phyloP scores from a whole-genome alignment of 306 rosid species.

The Medicago ruthenica region DNA sequence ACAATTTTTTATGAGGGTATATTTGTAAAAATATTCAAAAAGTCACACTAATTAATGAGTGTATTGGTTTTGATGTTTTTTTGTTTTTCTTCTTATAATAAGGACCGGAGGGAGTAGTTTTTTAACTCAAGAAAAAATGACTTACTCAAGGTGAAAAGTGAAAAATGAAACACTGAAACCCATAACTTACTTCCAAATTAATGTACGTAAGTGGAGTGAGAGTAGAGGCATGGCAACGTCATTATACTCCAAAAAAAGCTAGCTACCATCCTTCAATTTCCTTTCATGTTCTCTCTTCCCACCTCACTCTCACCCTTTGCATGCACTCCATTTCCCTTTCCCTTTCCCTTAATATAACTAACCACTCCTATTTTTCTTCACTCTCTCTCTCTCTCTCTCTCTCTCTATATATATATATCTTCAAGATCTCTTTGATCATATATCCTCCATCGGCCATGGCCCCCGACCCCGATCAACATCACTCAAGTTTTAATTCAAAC shows the following conservation, averaged over 20 bases:
- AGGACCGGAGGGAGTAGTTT: too few species aligned
- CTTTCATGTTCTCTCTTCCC: not conserved
- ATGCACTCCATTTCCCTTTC: not conserved
- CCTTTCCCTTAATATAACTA: not conserved
- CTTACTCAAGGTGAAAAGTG: not conserved
- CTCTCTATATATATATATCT: not conserved
- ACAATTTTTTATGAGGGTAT: too few species aligned
- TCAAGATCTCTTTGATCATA: not conserved
- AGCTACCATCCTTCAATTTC: not conserved
- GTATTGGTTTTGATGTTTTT: too few species aligned
- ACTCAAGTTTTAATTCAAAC: constrained; percentile 46
- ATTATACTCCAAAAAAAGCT: constrained; percentile 15
- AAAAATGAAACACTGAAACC: not conserved
- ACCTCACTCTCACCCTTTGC: constrained; percentile 9
- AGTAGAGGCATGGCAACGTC: constrained; percentile 11
- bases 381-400: not conserved
- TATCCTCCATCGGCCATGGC: constrained; percentile 53
- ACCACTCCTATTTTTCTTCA: not conserved
- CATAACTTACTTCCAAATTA: not conserved
- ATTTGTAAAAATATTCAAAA: too few species aligned
- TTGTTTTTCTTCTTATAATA: too few species aligned
- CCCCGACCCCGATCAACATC: constrained; percentile 8
- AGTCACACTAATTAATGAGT: too few species aligned
- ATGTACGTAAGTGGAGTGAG: constrained; percentile 23
- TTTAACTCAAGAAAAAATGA: too few species aligned